phyloP scores from a whole-genome alignment of 768 basidiomycete genomes.

The Glaciozyma antarctica region DNA sequence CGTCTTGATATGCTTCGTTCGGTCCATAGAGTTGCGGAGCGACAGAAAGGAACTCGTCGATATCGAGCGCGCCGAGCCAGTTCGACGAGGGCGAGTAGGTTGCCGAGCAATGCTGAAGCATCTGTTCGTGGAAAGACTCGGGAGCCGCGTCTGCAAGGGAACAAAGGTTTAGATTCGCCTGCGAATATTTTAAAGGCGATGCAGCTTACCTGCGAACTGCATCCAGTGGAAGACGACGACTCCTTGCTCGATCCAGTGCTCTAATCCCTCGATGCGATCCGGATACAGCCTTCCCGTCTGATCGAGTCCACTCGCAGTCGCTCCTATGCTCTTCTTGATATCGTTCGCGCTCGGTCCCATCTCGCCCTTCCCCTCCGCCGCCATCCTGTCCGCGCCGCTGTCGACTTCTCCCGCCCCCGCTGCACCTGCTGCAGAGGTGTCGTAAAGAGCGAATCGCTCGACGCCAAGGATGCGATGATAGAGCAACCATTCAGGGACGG shows the following conservation, averaged over 20 bases:
- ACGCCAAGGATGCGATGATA: slow-evolving; percentile 28
- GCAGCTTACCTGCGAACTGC: slow-evolving; percentile 19
- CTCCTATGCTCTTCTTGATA: slow-evolving; percentile 14
- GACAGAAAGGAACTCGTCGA: slow-evolving; percentile 25
- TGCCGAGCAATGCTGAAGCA: slow-evolving; percentile 17
- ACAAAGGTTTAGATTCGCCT: background rate
- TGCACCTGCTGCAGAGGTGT: slow-evolving; percentile 17
- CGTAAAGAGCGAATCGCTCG: slow-evolving; percentile 26
- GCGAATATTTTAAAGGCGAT: background rate
- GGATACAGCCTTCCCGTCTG: background rate
- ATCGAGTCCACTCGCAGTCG: background rate
- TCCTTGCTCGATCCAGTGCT: slow-evolving; percentile 21
- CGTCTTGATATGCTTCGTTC: background rate
- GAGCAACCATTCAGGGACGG: slow-evolving; percentile 23
- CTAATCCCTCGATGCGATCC: background rate
- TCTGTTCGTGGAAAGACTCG: slow-evolving; percentile 9
- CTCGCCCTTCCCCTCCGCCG: slow-evolving; percentile 17
- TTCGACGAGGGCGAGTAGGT: slow-evolving; percentile 8
- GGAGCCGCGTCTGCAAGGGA: slow-evolving; percentile 4
- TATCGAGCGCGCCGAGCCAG: slow-evolving; percentile 25
- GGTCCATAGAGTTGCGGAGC: slow-evolving; percentile 11
- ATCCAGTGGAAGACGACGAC: slow-evolving; percentile 20
- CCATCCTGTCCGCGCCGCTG: slow-evolving; percentile 18
- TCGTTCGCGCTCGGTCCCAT: slow-evolving; percentile 23
- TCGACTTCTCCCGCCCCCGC: slow-evolving; percentile 26